Conservation (phyloP, 176 grass and related monocot genomes). For the Carex kokanica region DNA sequence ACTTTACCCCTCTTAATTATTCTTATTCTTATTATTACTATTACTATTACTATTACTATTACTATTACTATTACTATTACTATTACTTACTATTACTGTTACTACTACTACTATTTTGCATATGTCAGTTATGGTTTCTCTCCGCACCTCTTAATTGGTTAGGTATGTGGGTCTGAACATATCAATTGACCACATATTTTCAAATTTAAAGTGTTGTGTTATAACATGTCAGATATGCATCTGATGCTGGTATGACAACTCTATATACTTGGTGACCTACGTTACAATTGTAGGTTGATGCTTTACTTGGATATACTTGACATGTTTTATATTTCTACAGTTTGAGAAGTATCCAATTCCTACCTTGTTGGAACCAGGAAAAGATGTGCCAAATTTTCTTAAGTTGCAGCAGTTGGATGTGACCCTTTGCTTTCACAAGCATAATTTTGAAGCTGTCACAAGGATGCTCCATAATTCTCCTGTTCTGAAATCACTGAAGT, state of each 20-base stretch:
- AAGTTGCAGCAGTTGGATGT: conserved; percentile 5
- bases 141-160: not conserved
- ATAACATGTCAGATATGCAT: no score
- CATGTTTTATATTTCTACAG: not conserved
- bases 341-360: not conserved
- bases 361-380: not conserved
- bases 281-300: not conserved
- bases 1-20: not conserved
- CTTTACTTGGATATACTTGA: not conserved
- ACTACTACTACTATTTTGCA: no score
- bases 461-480: not conserved
- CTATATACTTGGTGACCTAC: not conserved
- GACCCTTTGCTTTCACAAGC: not conserved
- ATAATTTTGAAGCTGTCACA: not conserved
- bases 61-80: no score
- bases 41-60: no score
- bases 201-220: not conserved
- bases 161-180: no score
- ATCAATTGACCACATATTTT: not conserved
- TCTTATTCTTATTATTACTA: no score
- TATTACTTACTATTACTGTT: no score
- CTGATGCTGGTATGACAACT: not conserved
- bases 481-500: not conserved
- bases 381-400: not conserved
- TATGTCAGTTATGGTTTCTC: not conserved